Base-by-base conservation (phyloP, 177 flowering plant genomes). In the Vitis hybrid region DNA sequence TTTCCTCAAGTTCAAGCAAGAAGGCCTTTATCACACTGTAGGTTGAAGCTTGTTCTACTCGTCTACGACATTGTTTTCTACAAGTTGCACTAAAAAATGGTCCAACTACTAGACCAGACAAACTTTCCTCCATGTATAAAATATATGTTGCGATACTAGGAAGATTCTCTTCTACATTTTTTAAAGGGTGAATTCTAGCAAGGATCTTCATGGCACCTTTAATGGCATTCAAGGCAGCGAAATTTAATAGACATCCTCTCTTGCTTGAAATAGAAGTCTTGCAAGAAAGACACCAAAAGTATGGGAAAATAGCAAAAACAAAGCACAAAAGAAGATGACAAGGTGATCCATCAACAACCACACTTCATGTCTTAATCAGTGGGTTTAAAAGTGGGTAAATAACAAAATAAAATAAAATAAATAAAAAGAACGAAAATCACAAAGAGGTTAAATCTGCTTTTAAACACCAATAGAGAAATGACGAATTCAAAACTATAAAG, bases 161-260 rank as follows among this genome's bases (percentile, higher is more conserved):
- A 73, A 96, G 79, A 70, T 74, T 75, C 18, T 91, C 93, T 49
- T 84, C 92, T 39, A 73, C 86, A 79, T 60, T 86, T 80, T 82
- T 92, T 64, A 74, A 8, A 52, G 80, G 65, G 66, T 81, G 85
- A 68, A 84, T 77, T 26, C 80, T 78, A 66, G 82, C 67, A 69
- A 85, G 75, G 57, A 80, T 70, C 75, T 85, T 92, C 74, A 75
- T 74, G 48, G 88, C 79, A 68, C 91, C 84, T 83, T 76, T 93
- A 57, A 83, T 78, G 62, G 91, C 90, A 85, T 75, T 81, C 21
- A 79, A 73, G 23, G 89, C 90, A 70, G 95, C 97, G 50, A 88
- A 76, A 82, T 94, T 96, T 67, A 96, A 75, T 80, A 91, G 77
- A 76, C 98, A 96, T 52, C 88, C 97, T 77, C 79, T 92, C 84